Conservation (phyloP, 164 flowering plant species). For the Kalanchoe fedtschenkoi region DNA sequence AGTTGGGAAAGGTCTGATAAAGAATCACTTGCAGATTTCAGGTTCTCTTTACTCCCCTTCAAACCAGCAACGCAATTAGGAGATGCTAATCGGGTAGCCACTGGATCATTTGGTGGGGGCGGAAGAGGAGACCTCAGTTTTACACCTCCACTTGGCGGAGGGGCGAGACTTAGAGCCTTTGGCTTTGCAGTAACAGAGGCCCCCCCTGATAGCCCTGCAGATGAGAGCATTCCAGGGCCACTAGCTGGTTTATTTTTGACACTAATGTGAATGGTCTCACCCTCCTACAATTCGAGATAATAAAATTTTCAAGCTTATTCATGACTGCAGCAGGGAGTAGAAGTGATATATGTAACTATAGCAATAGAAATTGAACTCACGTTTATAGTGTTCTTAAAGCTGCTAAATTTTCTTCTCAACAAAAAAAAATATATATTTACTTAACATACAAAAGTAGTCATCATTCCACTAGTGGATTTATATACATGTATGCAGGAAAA, state of each 20-base stretch:
- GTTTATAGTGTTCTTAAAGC: no score
- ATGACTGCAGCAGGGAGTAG: background rate
- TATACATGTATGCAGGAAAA: background rate
- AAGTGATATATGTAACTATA: background rate
- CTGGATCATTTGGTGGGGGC: constrained; percentile 97
- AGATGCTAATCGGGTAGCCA: constrained; percentile 43
- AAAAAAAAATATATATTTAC: background rate
- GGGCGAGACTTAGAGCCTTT: constrained; percentile 51
- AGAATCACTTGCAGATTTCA: constrained; percentile 42
- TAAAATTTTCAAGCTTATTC: background rate
- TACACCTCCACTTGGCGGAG: constrained; percentile 66
- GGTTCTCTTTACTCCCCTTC: constrained; percentile 34
- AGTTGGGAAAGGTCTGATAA: constrained; percentile 72
- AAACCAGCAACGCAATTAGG: constrained; percentile 18
- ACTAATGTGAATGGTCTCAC: constrained; percentile 91
- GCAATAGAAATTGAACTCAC: background rate
- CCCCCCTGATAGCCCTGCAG: constrained; percentile 67
- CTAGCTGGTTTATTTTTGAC: constrained; percentile 73
- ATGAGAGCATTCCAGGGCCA: constrained; percentile 87
- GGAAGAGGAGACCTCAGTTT: constrained; percentile 77
- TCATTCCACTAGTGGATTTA: background rate
- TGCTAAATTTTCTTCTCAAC: no score
- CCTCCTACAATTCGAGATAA: constrained; percentile 48
- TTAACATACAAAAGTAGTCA: no score
- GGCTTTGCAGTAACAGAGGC: constrained; percentile 41